Evolutionary conservation across 495 filamentous ascomycete species (phyloP), one percentile per base, ranked within the genome.

Genomic region (Penicillium subrubescens): DNA sequence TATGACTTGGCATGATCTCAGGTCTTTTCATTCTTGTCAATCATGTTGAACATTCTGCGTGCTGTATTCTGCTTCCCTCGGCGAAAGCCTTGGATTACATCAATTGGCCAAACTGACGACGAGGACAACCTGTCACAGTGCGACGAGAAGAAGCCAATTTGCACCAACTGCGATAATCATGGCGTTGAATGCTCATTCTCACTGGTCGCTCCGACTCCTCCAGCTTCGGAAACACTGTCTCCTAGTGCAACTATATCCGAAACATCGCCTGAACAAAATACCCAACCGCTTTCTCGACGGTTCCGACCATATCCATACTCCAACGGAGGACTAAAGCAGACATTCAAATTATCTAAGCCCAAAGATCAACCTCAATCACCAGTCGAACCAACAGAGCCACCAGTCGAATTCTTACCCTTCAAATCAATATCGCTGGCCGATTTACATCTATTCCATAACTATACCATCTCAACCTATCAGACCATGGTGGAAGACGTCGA

Each of bases 401-500:
- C 61, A 65, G 59, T 44, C 46, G 55, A 65, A 19, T 35, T 57
- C 11, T 37, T 21, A 25, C 57, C 17, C 37, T 41, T 33, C 17
- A 62, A 60, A 8, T 67, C 64, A 2, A 68, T 79, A 19, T 78
- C 77, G 1, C 52, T 80, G 8, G 44, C 70, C 3, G 75, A 77
- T 44, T 64, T 81, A 14, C 67, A 73, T n/a, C 71, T 81, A 3
- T 72, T 81, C 50, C 77, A 81, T 53, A 67, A 81, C 50, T 81
- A 72, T 51, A 70, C 66, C 6, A 74, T 75, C 15, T 67, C 67
- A 37, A 78, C 79, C 4, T 76, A 70, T 52, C 55, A 39, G 35
- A 81, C 77, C 15, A 61, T 80, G 48, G 61, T 61, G 17, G 71
- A 73, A 29, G 61, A 69, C 15, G 19, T 39, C 34, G 65, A 71